Evolutionary conservation across 1,139 yeast species (phyloP), one percentile per base, ranked within the genome.

Genomic region (Blastobotrys indianensis): DNA sequence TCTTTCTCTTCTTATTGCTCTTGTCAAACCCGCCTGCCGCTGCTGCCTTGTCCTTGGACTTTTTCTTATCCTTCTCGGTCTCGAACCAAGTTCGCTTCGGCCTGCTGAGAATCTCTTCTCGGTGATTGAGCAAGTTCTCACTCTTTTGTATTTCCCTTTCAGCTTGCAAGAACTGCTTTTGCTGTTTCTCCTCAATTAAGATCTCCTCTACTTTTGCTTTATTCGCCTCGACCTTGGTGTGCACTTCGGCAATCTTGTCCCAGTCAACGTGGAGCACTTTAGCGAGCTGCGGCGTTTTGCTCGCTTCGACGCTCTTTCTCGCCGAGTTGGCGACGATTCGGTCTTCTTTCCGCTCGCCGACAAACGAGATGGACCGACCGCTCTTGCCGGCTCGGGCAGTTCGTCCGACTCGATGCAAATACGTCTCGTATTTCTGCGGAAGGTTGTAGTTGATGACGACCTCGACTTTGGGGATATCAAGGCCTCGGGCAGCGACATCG

Each of bases 351-450:
- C 86, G 74, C 64, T 92, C 98, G 15, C 97, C 97, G 8, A 94
- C 98, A 64, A 92, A 80, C 3, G 97, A 82, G 39, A 92, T 83
- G 40, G 97, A 84, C 48, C 77, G 77, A 75, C 99, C 99, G 47
- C 85, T 87, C 66, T 97, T 79, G 33, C 98, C 98, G 45, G 97
- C 99, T 77, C 99, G 86, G 9, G 98, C 99, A 47, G 98, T 92
- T 76, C 99, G 85, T 69, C 98, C 98, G 52, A 94, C 97, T 73
- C 99, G 83, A 69, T 92, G 98, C 63, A 92, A 73, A 65, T 92
- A 94, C 36, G 88, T 77, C 56, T 92, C 98, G 60, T 85, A 82
- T 20, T 85, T 74, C 63, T 87, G 86, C 44, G 98, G 98, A 94
- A 94, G 87, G 62, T 94, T 98, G 65, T 76, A 94, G 67, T 92